Evolutionary conservation across 2,329 filamentous ascomycete genomes (phyloP).

Genomic region (Pseudohalonectria lignicola): DNA sequence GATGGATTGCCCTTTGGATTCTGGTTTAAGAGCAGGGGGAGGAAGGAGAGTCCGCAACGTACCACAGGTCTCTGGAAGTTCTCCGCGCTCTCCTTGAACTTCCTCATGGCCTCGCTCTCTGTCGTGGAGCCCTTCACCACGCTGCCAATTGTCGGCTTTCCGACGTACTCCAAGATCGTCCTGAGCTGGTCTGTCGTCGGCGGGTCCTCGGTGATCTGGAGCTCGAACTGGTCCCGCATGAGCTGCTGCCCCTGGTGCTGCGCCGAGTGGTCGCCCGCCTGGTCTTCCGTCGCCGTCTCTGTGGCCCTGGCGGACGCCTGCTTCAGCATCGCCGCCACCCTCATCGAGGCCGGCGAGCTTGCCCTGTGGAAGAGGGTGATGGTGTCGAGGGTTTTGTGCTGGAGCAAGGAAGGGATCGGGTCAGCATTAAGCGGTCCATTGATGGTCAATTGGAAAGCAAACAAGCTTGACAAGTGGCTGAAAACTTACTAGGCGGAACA

Average conservation of each 20-base stretch:
- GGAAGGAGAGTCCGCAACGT: conserved; percentile 25
- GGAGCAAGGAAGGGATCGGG: conserved; percentile 2
- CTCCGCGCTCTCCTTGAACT: conserved; percentile 58
- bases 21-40: too few relatives aligned
- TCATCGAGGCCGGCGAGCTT: conserved; percentile 57
- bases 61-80: conserved; percentile 71
- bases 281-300: conserved; percentile 60
- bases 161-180: conserved; percentile 38
- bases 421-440: conserved; percentile 1
- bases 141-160: conserved; percentile 42
- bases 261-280: conserved; percentile 53
- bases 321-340: conserved; percentile 68
- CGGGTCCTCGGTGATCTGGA: conserved; percentile 35
- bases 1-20: too few relatives aligned
- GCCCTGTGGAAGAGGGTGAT: conserved; percentile 95
- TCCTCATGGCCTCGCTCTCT: conserved; percentile 68
- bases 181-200: conserved; percentile 48
- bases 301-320: conserved; percentile 62
- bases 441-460: conserved; percentile 2
- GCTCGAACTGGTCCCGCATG: conserved; percentile 62
- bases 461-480: not conserved
- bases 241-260: conserved; percentile 41
- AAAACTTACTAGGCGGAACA: conserved; percentile 35
- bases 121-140: conserved; percentile 66
- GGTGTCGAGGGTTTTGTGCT: conserved; percentile 78